Evolutionary conservation across 768 basidiomycete genomes (phyloP).

Genomic region (Ramaria rubella): DNA sequence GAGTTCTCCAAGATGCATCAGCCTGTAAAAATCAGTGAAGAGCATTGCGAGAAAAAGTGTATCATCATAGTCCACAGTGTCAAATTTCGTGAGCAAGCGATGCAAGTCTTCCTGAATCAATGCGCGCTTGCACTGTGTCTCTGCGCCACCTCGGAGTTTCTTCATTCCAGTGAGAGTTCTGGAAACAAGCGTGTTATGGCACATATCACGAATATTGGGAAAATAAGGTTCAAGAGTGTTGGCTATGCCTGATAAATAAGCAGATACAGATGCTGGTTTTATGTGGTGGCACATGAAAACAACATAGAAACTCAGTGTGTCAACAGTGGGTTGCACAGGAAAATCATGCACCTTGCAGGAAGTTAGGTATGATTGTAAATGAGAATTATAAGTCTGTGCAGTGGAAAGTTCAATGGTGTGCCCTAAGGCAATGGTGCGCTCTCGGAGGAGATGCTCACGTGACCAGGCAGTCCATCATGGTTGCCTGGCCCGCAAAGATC

Average conservation of each 20-base stretch:
- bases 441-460: conserved; percentile 2
- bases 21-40: conserved; percentile 18
- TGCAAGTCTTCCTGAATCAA: conserved; percentile 16
- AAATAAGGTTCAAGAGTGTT: conserved; percentile 18
- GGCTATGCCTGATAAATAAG: conserved; percentile 22
- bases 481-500: not conserved
- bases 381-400: no score
- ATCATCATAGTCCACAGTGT: conserved; percentile 22
- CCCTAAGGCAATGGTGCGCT: conserved; percentile 13
- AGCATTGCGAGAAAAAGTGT: conserved; percentile 25
- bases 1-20: conserved; percentile 26
- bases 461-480: conserved; percentile 12
- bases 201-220: conserved; percentile 10
- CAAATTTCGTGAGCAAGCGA: conserved; percentile 17
- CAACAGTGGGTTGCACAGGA: conserved; percentile 3
- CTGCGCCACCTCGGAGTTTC: conserved; percentile 13
- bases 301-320: conserved; percentile 14
- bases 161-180: conserved; percentile 24
- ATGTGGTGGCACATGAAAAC: conserved; percentile 16
- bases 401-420: conserved; percentile 8
- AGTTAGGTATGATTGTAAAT: not conserved
- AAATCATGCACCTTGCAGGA: conserved; percentile 11
- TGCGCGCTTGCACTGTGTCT: conserved; percentile 23
- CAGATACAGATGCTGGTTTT: conserved; percentile 15
- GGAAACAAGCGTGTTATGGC: conserved; percentile 3